Percentiles rank a stretch among this genome's conserved stretches.
These are phyloP conservation scores for Acanthamoeba castellanii DNA, from an alignment of 208 protist species.

Conservation along the genomic window DNA sequence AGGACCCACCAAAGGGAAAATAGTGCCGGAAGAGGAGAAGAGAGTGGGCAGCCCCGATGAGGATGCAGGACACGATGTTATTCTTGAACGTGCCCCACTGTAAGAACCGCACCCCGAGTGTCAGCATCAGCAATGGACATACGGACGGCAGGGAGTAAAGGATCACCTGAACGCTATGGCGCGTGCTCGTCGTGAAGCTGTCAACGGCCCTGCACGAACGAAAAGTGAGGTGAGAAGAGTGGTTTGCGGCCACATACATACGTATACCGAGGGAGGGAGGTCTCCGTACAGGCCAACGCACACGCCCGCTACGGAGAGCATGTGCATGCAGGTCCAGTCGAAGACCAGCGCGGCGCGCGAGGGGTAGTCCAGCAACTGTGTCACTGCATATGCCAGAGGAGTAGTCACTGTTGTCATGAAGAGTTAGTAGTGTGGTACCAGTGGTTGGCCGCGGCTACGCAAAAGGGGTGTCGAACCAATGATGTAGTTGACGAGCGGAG, in stretches of 20 bases:
- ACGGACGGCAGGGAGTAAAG: not conserved
- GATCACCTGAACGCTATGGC: slow-evolving; percentile 19
- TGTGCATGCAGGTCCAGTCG: slow-evolving; percentile 47
- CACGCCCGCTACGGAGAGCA: slow-evolving; percentile 8
- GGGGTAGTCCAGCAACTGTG: not conserved
- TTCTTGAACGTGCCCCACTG: slow-evolving; percentile 69
- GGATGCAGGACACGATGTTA: slow-evolving; percentile 56
- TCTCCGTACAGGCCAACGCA: slow-evolving; percentile 35
- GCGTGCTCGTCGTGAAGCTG: slow-evolving; percentile 46
- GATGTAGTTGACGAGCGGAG: slow-evolving; percentile 17
- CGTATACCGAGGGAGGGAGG: not conserved
- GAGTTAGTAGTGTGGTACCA: not conserved
- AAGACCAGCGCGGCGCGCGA: not conserved
- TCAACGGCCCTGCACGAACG: not conserved
- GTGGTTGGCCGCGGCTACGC: not conserved
- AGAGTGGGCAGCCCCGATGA: slow-evolving; percentile 41
- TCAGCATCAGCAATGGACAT: not conserved
- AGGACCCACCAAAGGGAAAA: slow-evolving; percentile 37
- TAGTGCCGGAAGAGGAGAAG: slow-evolving; percentile 58
- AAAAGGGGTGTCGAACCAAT: not conserved
- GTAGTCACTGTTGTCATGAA: not conserved
- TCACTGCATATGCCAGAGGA: not conserved
- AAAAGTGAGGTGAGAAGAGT: not conserved
- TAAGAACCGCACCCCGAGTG: not conserved
- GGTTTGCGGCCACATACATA: no score